Base-by-base conservation (phyloP, 768 basidiomycete genomes). In the Pulveroboletus sp. region DNA sequence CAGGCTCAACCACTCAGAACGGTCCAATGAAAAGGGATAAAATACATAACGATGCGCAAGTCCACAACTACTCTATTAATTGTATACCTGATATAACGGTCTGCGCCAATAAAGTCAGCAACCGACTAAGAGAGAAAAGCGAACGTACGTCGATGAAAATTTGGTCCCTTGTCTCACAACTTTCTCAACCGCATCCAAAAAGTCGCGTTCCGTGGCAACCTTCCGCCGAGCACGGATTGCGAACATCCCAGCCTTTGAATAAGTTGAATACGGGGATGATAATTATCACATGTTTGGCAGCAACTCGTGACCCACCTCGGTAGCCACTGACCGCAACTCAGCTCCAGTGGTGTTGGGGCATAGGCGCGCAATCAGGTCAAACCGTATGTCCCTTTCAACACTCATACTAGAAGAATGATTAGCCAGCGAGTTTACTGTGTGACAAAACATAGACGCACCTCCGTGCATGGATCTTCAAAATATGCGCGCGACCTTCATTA, bases 291-390 rank as follows among this genome's bases (percentile, higher is more conserved):
- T 81, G 51, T 19, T 10, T 38, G 40, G 36, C 17, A 38, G 32
- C 22, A 51, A 42, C 12, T 23, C 45, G 16, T 35, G 27, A 47
- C 75, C 32, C 61, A 88, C 89, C 79, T 99, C 95, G 9, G 95
- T 99, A 14, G 94, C 93, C 8, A 99, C 96, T 22, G 91, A 93
- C 40, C 94, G 85, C 50, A 99, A 70, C 70, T 99, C 96, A n/a
- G 96, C 96, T 51, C 96, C 96, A 11, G 96, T 97, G 13, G 96
- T 94, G 68, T 96, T 96, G 19, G 96, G 96, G 68, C 96, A 99
- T 50, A 99, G 71, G 31, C 96, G 85, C 11, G 94, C 94, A 65
- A 99, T 94, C 37, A 99, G 82, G 65, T 97, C 94, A 67, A 93
- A 99, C 42, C 96, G 91, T 63, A 99, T 98, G 61, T 94, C 89